Percentiles rank a stretch among this genome's conserved stretches.
Evolutionary conservation across 768 basidiomycete genomes (phyloP).

Genomic region (Leccinum imitatum): DNA sequence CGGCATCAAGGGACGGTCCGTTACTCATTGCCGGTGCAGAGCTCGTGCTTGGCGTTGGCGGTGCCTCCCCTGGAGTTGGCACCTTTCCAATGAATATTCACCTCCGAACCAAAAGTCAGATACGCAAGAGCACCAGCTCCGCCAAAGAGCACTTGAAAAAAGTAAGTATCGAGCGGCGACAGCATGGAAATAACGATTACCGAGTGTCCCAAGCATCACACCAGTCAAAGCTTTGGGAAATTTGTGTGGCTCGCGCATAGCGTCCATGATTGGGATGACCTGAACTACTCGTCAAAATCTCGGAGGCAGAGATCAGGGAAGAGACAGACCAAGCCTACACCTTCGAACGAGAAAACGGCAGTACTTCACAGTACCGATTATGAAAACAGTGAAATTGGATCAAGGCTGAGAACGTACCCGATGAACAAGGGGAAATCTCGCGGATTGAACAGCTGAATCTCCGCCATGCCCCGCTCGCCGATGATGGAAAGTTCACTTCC

Average conservation of each 20-base stretch:
- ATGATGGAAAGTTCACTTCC: conserved; percentile 79
- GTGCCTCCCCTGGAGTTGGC: conserved; percentile 42
- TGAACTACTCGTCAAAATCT: conserved; percentile 27
- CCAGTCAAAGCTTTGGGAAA: conserved; percentile 86
- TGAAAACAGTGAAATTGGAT: background rate
- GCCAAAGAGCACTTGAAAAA: conserved; percentile 69
- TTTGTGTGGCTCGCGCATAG: conserved; percentile 93
- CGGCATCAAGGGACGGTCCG: conserved; percentile 35
- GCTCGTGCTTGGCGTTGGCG: conserved; percentile 50
- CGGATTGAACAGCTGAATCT: conserved; percentile 84
- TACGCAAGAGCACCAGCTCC: conserved; percentile 88
- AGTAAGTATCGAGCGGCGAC: conserved; percentile 5
- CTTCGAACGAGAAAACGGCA: conserved; percentile 98
- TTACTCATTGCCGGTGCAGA: conserved; percentile 36
- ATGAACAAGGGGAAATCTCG: conserved; percentile 90
- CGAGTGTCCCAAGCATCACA: conserved; percentile 84
- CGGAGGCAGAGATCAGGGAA: background rate
- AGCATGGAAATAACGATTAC: conserved; percentile 38
- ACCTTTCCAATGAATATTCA: conserved; percentile 92
- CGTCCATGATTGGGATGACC: conserved; percentile 92
- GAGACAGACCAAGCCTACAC: conserved; percentile 78
- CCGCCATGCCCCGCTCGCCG: conserved; percentile 64
- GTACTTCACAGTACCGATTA: conserved; percentile 51
- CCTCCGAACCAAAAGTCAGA: conserved; percentile 79
- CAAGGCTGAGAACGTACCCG: conserved; percentile 54